Evolutionary conservation across 164 flowering plant genomes (phyloP).

Genomic region (Vitis riparia): DNA sequence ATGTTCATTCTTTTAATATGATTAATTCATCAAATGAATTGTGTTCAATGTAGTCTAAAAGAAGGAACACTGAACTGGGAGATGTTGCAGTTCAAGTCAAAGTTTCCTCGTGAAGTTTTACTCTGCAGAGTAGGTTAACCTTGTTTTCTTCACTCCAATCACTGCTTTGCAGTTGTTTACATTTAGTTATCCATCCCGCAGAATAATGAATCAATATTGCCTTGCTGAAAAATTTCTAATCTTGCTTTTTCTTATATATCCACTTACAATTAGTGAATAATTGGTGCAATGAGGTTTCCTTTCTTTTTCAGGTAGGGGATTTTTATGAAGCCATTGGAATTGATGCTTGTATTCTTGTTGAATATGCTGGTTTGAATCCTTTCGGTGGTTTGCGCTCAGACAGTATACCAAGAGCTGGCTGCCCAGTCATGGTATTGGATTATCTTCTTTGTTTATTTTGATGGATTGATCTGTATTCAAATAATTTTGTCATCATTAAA

Average conservation of each 20-base stretch:
- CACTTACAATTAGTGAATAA: background rate
- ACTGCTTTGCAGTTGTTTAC: too few relatives aligned
- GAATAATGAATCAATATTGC: background rate
- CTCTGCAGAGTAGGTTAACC: conserved; percentile 79
- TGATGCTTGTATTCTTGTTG: conserved; percentile 97
- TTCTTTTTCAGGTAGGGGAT: conserved; percentile 78
- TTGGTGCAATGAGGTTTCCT: conserved; percentile 2
- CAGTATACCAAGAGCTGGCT: conserved; percentile 94
- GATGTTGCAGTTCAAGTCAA: conserved; percentile 88
- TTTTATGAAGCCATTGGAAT: conserved; percentile 97
- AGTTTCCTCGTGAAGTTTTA: conserved; percentile 93
- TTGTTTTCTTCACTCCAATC: background rate
- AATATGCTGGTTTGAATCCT: conserved; percentile 97
- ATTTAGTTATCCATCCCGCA: too few relatives aligned
- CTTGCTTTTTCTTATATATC: conserved; percentile 4
- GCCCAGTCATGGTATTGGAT: conserved; percentile 81
- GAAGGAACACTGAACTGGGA: conserved; percentile 95
- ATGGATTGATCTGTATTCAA: background rate
- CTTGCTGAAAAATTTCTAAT: background rate
- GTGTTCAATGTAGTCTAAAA: conserved; percentile 57
- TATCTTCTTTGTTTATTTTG: background rate
- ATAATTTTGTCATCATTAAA: background rate
- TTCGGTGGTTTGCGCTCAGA: conserved; percentile 91
- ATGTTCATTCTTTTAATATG: background rate
- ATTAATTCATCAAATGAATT: background rate